Evolutionary conservation across 306 rosid genomes (phyloP), one percentile per base, ranked within the genome.

Genomic region (Vigna nakashimae): DNA sequence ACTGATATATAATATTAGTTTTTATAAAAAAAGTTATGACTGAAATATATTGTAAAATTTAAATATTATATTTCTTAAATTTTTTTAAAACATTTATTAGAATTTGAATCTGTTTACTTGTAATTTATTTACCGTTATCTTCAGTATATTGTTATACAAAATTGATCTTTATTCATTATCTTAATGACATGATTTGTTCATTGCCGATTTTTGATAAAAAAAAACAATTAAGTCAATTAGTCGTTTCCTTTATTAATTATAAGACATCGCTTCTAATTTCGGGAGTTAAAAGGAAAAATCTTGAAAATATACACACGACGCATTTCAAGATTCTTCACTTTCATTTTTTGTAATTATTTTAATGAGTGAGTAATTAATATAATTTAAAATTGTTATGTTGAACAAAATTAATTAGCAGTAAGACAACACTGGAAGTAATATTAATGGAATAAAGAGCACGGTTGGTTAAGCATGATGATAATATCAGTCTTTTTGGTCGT

Each of bases 401-500:
- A 14, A 16, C 11, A 0, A 30, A 60, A 60, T 60, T 15, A 60
- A 32, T 60, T 16, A 15, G 22, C 8, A 15, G 45, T 7, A 36
- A 36, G 42, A 36, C 3, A n/a, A n/a, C 2, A 38, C 0, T 45
- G 48, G 9, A 43, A 10, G 9, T 64, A 36, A 56, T 32, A 62
- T 34, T 32, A 32, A 53, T 38, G 36, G 34, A 43, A 63, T 32
- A 58, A 78, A 65, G 38, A 62, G 73, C 71, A 79, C 71, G 55
- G 74, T 74, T 74, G 69, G 87, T 82, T 69, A 78, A 82, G 87
- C 77, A 53, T 91, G 86, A 93, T 90, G 92, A 86, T 84, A 83
- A 77, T 80, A 87, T 86, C 88, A 81, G 89, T 84, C 88, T 87
- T 87, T 90, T 88, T 82, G 83, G 93, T 83, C 90, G 71, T 90